Base-by-base conservation (phyloP, 352 stramenopile species). In the Globisporangium uncinulatum region DNA sequence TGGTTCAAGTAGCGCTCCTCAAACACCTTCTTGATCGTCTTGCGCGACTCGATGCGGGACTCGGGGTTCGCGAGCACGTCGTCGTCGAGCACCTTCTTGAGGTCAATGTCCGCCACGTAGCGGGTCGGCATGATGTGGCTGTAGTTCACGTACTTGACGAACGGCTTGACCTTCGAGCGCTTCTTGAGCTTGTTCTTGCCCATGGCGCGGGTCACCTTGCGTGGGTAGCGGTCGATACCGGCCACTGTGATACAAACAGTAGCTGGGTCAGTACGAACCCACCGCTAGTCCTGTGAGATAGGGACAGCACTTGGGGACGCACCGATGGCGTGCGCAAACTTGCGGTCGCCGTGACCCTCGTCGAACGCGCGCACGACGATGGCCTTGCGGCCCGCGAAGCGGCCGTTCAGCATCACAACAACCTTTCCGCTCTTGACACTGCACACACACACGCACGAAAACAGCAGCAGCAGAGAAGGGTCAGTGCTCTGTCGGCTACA, bases 81-180 rank as follows among this genome's bases (percentile, higher is more conserved):
- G 56, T 93, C 86, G 72, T 96, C 87, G 19, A 97, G 87, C 57
- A 99, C 86, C 85, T 99, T 99, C 92, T 99, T 99, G 62, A 99
- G 79, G 82, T 99, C 97, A 69, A 99, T 97, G 86, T 99, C 97
- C 34, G 98, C 96, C 47, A 97, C 84, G 79, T 99, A 99, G 73
- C 97, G 95, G 54, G 97, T 99, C 59, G 97, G 97, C 94, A 99
- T 99, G 69, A 99, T 90, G 83, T 99, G 97, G 86, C 97, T 98
- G 76, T 98, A 98, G 89, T 99, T 99, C 66, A 99, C 86, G 83
- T 97, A 98, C 86, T 99, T 99, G 54, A 99, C 84, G 76, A 99
- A 99, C 48, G 97, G 97, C 84, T 99, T 99, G 58, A 99, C 89
- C 79, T 98, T 98, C 29, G 89, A 95, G 73, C 94, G 81, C 87